Percentiles rank a stretch among this genome's conserved stretches.
Evolutionary conservation across 768 basidiomycete species (phyloP).

Genomic region (Boletus tomentosulus): DNA sequence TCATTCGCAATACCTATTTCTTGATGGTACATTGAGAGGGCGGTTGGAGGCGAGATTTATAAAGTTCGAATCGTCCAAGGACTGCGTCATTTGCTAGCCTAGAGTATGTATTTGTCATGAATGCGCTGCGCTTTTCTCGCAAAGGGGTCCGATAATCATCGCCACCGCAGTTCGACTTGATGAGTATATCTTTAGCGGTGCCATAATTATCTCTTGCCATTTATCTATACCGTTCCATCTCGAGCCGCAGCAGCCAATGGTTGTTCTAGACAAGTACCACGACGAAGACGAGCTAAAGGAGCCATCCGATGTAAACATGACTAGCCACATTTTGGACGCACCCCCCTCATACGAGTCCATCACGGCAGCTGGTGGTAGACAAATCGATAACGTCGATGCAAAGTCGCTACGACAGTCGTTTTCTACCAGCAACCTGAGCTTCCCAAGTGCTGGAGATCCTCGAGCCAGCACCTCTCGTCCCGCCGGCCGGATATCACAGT

Average conservation of each 20-base stretch:
- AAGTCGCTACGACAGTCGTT: conserved; percentile 4
- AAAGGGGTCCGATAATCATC: background rate
- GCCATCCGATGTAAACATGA: background rate
- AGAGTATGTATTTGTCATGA: background rate
- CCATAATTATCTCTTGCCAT: too few relatives aligned
- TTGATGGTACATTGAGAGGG: conserved; percentile 20
- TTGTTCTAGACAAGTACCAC: conserved; percentile 18
- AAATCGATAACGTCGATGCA: conserved; percentile 1
- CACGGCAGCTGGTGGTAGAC: background rate
- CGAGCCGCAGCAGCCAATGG: conserved; percentile 12
- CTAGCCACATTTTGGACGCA: conserved; percentile 3
- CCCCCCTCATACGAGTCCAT: conserved; percentile 27
- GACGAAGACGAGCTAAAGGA: conserved; percentile 6
- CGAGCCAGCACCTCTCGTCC: background rate
- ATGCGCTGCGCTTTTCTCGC: background rate
- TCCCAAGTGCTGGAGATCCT: background rate
- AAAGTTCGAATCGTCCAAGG: conserved; percentile 6
- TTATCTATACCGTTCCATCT: background rate
- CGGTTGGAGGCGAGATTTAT: conserved; percentile 13
- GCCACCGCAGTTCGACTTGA: too few relatives aligned
- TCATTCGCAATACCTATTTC: conserved; percentile 9
- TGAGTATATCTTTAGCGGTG: too few relatives aligned
- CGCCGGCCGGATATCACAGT: background rate
- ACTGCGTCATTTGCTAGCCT: conserved; percentile 13
- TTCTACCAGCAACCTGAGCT: background rate